Percentiles rank a stretch among this genome's conserved stretches.
phyloP scores from a whole-genome alignment of 305 asterid species.

The Vinca major region DNA sequence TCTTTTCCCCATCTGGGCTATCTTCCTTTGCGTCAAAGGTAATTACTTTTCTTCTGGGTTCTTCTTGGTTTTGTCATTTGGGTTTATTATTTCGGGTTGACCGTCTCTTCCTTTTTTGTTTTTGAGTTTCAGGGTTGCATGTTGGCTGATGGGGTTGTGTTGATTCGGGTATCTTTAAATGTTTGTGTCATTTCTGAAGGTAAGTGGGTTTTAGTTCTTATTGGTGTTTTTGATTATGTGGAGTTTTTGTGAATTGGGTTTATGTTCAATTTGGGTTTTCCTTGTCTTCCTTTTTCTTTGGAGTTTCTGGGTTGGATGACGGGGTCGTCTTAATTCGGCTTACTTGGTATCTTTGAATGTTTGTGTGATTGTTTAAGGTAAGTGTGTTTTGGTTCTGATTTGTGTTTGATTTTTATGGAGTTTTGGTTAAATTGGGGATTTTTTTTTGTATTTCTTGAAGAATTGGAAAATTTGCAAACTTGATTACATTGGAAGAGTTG shows the following conservation, averaged over 20 bases:
- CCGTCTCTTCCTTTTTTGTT: not conserved
- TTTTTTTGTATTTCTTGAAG: not conserved
- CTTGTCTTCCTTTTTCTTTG: too few species aligned
- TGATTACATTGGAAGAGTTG: not conserved
- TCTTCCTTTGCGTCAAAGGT: not conserved
- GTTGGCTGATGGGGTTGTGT: not conserved
- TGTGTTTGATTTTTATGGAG: slow-evolving; percentile 4
- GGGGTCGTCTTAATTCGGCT: too few species aligned
- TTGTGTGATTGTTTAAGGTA: slow-evolving; percentile 2
- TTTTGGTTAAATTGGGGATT: not conserved
- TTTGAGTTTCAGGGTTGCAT: too few species aligned
- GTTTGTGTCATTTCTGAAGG: too few species aligned
- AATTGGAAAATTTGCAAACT: not conserved
- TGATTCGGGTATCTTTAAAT: slow-evolving; percentile 10
- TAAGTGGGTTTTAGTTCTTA: too few species aligned
- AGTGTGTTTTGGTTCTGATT: slow-evolving; percentile 13
- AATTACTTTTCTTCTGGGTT: not conserved
- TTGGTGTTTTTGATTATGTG: too few species aligned
- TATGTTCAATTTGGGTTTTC: too few species aligned
- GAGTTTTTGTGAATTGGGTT: too few species aligned
- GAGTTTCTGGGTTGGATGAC: too few species aligned
- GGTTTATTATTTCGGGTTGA: not conserved
- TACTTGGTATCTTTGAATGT: slow-evolving; percentile 12
- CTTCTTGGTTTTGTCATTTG: not conserved
- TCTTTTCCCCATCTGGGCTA: not conserved